These are phyloP conservation scores for Geotrichum carabidarum DNA, from an alignment of 1,139 yeast species.

Conservation along the genomic window DNA sequence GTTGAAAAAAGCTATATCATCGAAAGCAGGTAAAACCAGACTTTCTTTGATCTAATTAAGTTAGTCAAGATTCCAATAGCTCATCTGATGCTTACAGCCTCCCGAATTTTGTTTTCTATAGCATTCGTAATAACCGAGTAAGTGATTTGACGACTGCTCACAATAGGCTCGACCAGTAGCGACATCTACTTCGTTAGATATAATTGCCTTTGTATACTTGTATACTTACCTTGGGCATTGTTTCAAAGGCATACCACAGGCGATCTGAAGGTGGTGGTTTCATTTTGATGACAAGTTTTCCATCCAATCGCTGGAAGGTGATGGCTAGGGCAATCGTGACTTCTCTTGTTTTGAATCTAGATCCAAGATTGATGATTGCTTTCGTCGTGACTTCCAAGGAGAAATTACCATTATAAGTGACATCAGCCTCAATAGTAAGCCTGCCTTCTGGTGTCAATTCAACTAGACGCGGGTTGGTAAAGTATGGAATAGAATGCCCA, in stretches of 20 bases:
- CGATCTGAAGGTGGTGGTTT: constrained; percentile 91
- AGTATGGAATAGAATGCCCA: constrained; percentile 75
- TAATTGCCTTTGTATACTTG: too few relatives aligned
- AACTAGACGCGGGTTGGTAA: constrained; percentile 65
- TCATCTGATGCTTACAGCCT: constrained; percentile 40
- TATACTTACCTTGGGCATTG: constrained; percentile 63
- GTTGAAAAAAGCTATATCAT: constrained; percentile 69
- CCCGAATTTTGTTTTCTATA: constrained; percentile 72
- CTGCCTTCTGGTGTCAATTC: constrained; percentile 80
- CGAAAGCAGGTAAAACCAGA: constrained; percentile 81
- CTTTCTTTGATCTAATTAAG: constrained; percentile 51
- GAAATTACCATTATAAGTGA: constrained; percentile 68
- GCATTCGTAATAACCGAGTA: constrained; percentile 74
- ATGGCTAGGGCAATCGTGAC: constrained; percentile 73
- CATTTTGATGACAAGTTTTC: constrained; percentile 61
- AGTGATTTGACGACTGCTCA: constrained; percentile 74
- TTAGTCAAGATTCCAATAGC: background rate
- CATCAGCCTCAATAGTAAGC: constrained; percentile 54
- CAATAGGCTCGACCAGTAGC: constrained; percentile 77
- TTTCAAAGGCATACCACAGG: constrained; percentile 83
- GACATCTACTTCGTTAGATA: constrained; percentile 7
- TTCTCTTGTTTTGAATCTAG: constrained; percentile 71
- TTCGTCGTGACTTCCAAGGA: constrained; percentile 76
- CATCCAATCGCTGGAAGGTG: constrained; percentile 62
- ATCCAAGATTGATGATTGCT: constrained; percentile 65